Conservation (phyloP, 225 moss, liverwort and hornwort species). For the Ulota crispa region DNA sequence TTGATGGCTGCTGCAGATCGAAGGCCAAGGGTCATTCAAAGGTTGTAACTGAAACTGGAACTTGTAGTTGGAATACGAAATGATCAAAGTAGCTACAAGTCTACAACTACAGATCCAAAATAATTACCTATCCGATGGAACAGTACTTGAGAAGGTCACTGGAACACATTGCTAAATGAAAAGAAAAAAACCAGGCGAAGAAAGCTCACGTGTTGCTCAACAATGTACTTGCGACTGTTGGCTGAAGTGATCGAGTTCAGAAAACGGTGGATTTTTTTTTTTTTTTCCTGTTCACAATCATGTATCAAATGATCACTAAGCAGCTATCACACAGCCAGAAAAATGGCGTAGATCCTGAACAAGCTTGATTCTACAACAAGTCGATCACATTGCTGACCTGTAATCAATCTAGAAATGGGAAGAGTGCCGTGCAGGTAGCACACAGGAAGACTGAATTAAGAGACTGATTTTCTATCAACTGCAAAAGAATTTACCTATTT, state of each 20-base stretch:
- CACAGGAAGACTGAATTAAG: neutral
- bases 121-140: neutral
- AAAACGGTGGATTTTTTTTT: no score
- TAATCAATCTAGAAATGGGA: neutral
- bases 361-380: neutral
- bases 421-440: no score
- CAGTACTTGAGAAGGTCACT: neutral
- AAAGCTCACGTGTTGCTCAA: slow-evolving; percentile 7
- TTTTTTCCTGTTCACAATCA: neutral
- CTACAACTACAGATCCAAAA: neutral
- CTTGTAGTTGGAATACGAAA: neutral
- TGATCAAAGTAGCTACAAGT: neutral
- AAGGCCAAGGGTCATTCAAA: neutral
- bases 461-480: neutral
- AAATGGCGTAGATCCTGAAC: neutral
- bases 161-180: neutral
- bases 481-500: neutral
- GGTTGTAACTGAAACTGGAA: neutral
- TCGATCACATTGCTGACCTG: neutral
- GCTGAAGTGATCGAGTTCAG: no score
- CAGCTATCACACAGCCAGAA: neutral
- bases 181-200: neutral
- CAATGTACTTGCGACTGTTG: no score
- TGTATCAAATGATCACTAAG: no score
- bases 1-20: neutral